Evolutionary conservation across 257 asterid species (phyloP), one percentile per base, ranked within the genome.

Genomic region (Solanum bukasovii): DNA sequence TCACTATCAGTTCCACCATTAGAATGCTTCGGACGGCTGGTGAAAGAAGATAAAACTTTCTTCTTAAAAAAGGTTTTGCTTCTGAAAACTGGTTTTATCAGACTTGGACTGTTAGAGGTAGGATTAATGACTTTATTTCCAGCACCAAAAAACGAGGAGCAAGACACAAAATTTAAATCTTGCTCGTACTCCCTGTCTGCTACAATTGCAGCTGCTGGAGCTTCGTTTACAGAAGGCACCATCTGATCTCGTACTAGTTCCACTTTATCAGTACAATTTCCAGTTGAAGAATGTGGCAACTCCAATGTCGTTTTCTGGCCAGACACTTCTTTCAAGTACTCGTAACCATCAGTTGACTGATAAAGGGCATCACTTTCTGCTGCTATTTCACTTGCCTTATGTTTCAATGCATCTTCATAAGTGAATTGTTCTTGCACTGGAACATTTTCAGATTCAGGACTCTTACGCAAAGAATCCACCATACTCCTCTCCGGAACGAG

Each of bases 401-500:
- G 67, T 79, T 79, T 5, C 85, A 46, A 42, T 7, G 25, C 37
- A 79, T 42, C 63, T 79, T 79, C 38, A 93, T 23, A 72, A 86
- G 67, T 74, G 87, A 73, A 87, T 83, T 46, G 68, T 42, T 70
- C 52, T 90, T 89, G 70, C 56, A 84, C 40, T 71, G 92, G 88
- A 23, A 78, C 71, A 18, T 89, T 87, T 89, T 81, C 87, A 84
- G 88, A 85, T 88, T 87, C 89, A 34, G 65, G 77, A 73, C 68
- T 89, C 81, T 88, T 89, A 87, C 86, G 90, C 38, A 83, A 86
- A 73, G 46, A 61, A 86, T 88, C 87, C 7, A 89, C 87, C 35
- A 92, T 87, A 75, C 90, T 90, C 52, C 90, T 87, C 87, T 93
- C 98, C 1, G 94, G 95, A 72, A 92, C 91, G 49, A 93, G 91